Base-by-base conservation (phyloP, 192 early-diverging fungal genomes). In the Haplosporangium gracile region DNA sequence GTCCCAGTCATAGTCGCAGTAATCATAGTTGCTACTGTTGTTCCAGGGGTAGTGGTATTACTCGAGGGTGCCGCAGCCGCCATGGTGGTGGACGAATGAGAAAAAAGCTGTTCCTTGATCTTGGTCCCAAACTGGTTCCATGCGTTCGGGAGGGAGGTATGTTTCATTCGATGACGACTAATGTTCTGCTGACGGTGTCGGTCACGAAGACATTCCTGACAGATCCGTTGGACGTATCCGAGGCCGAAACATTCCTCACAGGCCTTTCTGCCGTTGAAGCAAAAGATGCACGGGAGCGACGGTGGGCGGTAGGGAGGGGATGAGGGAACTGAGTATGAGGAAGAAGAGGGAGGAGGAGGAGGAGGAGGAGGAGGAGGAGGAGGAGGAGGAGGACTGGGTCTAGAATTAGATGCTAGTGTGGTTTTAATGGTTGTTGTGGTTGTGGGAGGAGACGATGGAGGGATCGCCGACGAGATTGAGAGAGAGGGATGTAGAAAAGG, bases 171-270 rank as follows among this genome's bases (percentile, higher is more conserved):
- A 15, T 45, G 42, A 13, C 26, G 53, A n/a, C 45, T 76, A 22
- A 24, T 73, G 32, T 29, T 63, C 39, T 65, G 68, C 2, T 51
- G 69, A 5, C 63, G 45, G 39, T 75, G 76, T 22, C 70, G 76
- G 29, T 69, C 72, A 2, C 82, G 82, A n/a, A 75, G 49, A 29
- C 82, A 83, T 36, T 79, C 82, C 26, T 79, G 76, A 47, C 82
- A 83, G 45, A 83, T 70, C 16, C 82, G 60, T 40, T 83, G 82
- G 5, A 83, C 82, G 39, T 83, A 83, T 2, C 82, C 82, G 3
- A 83, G 65, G 0, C 82, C 82, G 60, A 83, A 83, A 24, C 82
- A 83, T 24, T 83, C 82, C 4, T 65, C 60, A 34, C 82, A 83
- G 1, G 76, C 63, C 24, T 79, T 74, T 22, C 68, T 73, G 39